Conservation (phyloP, 352 stramenopile species). For the Phytophthora quininea region DNA sequence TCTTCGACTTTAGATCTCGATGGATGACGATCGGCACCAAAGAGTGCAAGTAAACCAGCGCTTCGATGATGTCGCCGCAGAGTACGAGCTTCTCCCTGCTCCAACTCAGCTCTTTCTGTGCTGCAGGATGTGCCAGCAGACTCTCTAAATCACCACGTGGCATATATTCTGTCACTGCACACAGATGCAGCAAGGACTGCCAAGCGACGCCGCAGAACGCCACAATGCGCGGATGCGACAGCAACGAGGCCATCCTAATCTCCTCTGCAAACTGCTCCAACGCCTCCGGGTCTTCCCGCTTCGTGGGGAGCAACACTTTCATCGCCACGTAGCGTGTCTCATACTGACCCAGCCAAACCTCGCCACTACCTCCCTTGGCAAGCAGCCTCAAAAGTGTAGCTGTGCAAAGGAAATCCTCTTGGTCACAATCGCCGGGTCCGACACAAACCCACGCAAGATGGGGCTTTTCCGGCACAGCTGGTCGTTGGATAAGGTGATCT, state of each 20-base stretch:
- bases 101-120: constrained; percentile 57
- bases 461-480: constrained; percentile 62
- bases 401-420: constrained; percentile 79
- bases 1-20: constrained; percentile 80
- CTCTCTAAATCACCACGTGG: constrained; percentile 71
- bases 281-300: constrained; percentile 58
- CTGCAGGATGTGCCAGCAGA: constrained; percentile 46
- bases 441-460: constrained; percentile 65
- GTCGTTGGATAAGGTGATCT: constrained; percentile 70
- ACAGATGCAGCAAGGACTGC: constrained; percentile 78
- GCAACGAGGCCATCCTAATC: constrained; percentile 75
- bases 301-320: constrained; percentile 75
- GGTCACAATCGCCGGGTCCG: constrained; percentile 70
- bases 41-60: constrained; percentile 76
- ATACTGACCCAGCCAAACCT: constrained; percentile 85
- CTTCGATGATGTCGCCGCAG: constrained; percentile 69
- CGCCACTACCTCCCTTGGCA: constrained; percentile 77
- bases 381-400: constrained; percentile 75
- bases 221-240: constrained; percentile 85
- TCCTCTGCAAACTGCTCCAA: constrained; percentile 86
- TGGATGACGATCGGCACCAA: constrained; percentile 71
- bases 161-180: constrained; percentile 83
- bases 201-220: constrained; percentile 81
- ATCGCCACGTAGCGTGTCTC: constrained; percentile 76
- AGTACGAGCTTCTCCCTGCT: constrained; percentile 61